Evolutionary conservation across 225 moss, liverwort and hornwort genomes (phyloP).

Genomic region (Lunularia cruciata): DNA sequence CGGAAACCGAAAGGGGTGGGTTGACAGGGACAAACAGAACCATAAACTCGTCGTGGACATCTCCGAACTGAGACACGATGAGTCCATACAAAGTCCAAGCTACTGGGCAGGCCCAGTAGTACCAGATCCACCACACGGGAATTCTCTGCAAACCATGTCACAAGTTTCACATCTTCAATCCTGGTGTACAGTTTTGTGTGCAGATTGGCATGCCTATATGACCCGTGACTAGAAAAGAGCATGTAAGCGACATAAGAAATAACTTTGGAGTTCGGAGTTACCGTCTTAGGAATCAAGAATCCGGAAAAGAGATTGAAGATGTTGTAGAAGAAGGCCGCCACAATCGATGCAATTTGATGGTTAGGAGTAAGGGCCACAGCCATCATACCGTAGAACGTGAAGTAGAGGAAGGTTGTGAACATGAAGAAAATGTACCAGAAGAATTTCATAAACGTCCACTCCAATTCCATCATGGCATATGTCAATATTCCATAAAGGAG

Average conservation of each 20-base stretch:
- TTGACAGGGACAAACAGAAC: neutral
- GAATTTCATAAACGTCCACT: constrained; percentile 41
- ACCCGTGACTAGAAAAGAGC: neutral
- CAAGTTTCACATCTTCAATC: neutral
- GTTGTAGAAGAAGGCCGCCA: constrained; percentile 40
- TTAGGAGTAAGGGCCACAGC: constrained; percentile 40
- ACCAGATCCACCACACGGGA: constrained; percentile 36
- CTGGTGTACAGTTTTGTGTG: neutral
- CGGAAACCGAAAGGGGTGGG: neutral
- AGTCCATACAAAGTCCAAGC: constrained; percentile 48
- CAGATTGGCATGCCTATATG: neutral
- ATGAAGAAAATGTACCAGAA: constrained; percentile 31
- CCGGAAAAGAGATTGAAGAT: constrained; percentile 41
- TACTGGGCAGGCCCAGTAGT: constrained; percentile 43
- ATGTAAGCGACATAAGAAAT: neutral
- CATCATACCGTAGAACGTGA: constrained; percentile 48
- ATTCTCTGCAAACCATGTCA: constrained; percentile 29
- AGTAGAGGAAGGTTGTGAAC: constrained; percentile 30
- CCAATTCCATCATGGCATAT: constrained; percentile 37
- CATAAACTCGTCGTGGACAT: neutral
- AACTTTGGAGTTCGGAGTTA: constrained; percentile 4
- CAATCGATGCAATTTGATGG: constrained; percentile 32
- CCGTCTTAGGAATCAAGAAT: constrained; percentile 35
- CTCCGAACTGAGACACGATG: constrained; percentile 33
- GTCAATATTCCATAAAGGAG: constrained; percentile 26